A percentile compares a stretch with the other conserved stretches of the same genome.
Conservation (phyloP, 441 rosid genomes). For the Pelargonium fulgidum region DNA sequence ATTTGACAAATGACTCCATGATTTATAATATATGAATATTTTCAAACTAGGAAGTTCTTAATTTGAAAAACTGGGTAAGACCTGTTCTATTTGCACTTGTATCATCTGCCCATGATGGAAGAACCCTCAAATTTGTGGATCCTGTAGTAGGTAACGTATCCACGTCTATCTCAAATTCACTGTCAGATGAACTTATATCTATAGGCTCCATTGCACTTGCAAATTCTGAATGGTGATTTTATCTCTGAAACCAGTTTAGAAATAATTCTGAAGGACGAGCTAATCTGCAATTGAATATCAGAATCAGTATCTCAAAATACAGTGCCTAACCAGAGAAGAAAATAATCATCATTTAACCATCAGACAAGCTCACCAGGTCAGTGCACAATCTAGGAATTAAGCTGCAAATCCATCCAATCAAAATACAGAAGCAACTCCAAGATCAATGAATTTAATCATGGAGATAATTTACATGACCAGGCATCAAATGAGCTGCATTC, state of each 20-base stretch:
- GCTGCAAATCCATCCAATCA: constrained; percentile 22
- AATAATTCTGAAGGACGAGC: constrained; percentile 25
- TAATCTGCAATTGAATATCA: constrained; percentile 30
- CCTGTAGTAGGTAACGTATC: constrained; percentile 22
- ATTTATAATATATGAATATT: constrained; percentile 18
- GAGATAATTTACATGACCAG: constrained; percentile 21
- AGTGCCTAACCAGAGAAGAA: not conserved
- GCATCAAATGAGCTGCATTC: constrained; percentile 14
- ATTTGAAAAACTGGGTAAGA: constrained; percentile 19
- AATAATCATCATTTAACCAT: constrained; percentile 4
- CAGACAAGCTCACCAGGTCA: constrained; percentile 24
- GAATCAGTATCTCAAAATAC: constrained; percentile 9
- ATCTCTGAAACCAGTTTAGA: constrained; percentile 24
- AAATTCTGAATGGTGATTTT: constrained; percentile 20
- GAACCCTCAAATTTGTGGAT: constrained; percentile 28
- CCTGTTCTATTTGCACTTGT: constrained; percentile 25
- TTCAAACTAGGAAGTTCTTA: constrained; percentile 8
- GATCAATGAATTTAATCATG: constrained; percentile 19
- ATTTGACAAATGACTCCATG: constrained; percentile 12
- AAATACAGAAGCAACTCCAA: constrained; percentile 22
- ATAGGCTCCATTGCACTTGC: constrained; percentile 42
- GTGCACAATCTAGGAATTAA: constrained; percentile 21
- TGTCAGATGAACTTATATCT: constrained; percentile 60
- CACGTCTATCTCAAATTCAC: constrained; percentile 36
- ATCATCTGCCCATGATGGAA: constrained; percentile 44